Conservation (phyloP, 352 stramenopile genomes). For the Pythium biforme region DNA sequence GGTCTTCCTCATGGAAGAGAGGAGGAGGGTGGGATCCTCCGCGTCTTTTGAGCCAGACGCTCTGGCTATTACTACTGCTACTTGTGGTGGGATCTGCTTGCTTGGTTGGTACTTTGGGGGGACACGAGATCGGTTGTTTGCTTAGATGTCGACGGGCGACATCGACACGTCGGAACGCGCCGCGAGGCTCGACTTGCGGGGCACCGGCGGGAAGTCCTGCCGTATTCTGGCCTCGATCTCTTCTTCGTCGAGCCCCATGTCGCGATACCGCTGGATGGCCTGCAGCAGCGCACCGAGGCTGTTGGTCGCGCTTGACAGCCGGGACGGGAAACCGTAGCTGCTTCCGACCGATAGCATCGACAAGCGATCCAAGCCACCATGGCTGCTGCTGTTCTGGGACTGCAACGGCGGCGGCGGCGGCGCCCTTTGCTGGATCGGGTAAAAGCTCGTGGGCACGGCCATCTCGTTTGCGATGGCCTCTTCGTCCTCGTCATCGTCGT, state of each 20-base stretch:
- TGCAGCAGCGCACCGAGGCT: slow-evolving; percentile 60
- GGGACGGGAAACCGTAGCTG: slow-evolving; percentile 52
- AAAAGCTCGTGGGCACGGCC: slow-evolving; percentile 42
- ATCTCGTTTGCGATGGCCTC: slow-evolving; percentile 72
- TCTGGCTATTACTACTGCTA: not conserved
- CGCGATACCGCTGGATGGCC: slow-evolving; percentile 63
- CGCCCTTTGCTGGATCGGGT: not conserved
- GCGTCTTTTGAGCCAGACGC: not conserved
- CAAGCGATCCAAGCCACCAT: slow-evolving; percentile 11
- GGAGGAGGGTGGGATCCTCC: not conserved
- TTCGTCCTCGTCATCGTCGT: slow-evolving; percentile 40
- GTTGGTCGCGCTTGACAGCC: slow-evolving; percentile 56
- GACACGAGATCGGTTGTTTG: not conserved
- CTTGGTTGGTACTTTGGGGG: not conserved
- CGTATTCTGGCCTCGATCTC: slow-evolving; percentile 69
- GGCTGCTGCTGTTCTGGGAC: slow-evolving; percentile 4
- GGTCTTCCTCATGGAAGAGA: not conserved
- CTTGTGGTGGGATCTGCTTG: slow-evolving; percentile 19
- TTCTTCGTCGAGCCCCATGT: slow-evolving; percentile 52
- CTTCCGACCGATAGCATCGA: slow-evolving; percentile 55
- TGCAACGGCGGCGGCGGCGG: slow-evolving; percentile 9
- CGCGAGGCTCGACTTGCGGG: slow-evolving; percentile 41
- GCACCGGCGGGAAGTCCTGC: slow-evolving; percentile 55
- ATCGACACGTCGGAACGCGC: slow-evolving; percentile 16
- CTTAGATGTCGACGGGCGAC: slow-evolving; percentile 21